Base-by-base conservation (phyloP, 2,329 filamentous ascomycete species). In the Stachybotrys chartarum region DNA sequence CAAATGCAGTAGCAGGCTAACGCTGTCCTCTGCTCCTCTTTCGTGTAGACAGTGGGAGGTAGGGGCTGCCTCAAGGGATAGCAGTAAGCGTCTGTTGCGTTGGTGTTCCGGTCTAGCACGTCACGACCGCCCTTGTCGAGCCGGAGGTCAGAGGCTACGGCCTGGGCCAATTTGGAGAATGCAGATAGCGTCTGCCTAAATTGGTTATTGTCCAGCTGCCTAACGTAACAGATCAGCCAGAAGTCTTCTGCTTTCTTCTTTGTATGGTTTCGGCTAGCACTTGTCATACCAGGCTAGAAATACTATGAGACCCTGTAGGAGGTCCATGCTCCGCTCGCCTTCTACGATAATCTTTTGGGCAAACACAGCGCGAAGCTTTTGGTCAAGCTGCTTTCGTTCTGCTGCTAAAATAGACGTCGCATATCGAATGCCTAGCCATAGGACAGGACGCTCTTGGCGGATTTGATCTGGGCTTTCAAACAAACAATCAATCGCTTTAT, bases 351-450 rank as follows among this genome's bases (percentile, higher is more conserved):
- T 46, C 18, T 61, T 60, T n/a, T 65, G 61, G 1, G 61, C 59
- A 10, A 67, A 30, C 16, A 57, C 59, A 30, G 60, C 56, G 7
- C 64, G 58, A 17, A 64, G 55, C 2, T 56, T 56, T 16, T 50
- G 42, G 3, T 64, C 59, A 14, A 66, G 42, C 12, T 50, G 53
- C 7, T 58, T 55, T 30, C 58, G 65, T 57, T 67, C 65, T 53
- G 46, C 12, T 8, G 45, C 51, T 0, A 56, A 60, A n/a, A 59
- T 64, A 12, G 63, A 63, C 3, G 60, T 57, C 1, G 70, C 60
- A 0, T 65, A 63, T 58, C 67, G 69, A 14, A 74, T 68, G 50
- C 66, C 70, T 8, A 70, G 55, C 70, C 70, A 74, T 2, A 73
- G 57, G 31, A 72, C 70, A 3, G 71, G 71, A 48, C 64, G 60